Evolutionary conservation across 1,284 basidiomycete species (phyloP), one percentile per base, ranked within the genome.

Genomic region (Cryptococcus jaspeensis): DNA sequence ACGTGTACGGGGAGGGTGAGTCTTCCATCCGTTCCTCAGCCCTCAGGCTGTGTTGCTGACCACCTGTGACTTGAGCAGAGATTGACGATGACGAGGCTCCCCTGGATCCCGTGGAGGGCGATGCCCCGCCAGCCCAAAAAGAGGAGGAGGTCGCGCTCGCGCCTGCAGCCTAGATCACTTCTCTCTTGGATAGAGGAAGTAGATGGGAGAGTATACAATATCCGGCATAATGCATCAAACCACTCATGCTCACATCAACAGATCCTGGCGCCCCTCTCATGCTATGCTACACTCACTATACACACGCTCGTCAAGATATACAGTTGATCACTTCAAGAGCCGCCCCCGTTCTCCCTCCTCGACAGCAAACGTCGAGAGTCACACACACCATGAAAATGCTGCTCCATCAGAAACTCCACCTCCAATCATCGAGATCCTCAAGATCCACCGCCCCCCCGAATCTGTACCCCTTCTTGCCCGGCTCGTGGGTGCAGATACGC

Each of bases 1-100:
- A 98, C 37, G 83, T 92, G 37, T 99, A 99, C 76, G 92, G 88
- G 28, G 90, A 93, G 70, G 94, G 92, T 92, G 71, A 72, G 80
- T 73, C 15, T 5, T 20, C 32, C 23, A 16, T 36, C 16, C n/a
- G n/a, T 49, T 25, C 36, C 18, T 35, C 18, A 5, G 40, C 18
- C 20, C 39, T 25, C 36, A 18, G n/a, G 52, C 13, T 35, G 6
- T 23, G 38, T 12, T 50, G 23, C n/a, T 40, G 41, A 15, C 8
- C 13, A 25, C 52, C 11, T 39, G 2, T 15, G 13, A 13, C 28
- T 47, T 8, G 44, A 38, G 35, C 45, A 72, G 71, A 73, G 60
- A 74, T 74, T 50, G 74, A 72, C 52, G 71, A 71, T 56, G 73
- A 76, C 46, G 71, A 72, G 52, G 50, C 48, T 11, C 53, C 32